These are phyloP conservation scores for Phytopythium litorale DNA, from an alignment of 352 stramenopile species.

Conservation along the genomic window DNA sequence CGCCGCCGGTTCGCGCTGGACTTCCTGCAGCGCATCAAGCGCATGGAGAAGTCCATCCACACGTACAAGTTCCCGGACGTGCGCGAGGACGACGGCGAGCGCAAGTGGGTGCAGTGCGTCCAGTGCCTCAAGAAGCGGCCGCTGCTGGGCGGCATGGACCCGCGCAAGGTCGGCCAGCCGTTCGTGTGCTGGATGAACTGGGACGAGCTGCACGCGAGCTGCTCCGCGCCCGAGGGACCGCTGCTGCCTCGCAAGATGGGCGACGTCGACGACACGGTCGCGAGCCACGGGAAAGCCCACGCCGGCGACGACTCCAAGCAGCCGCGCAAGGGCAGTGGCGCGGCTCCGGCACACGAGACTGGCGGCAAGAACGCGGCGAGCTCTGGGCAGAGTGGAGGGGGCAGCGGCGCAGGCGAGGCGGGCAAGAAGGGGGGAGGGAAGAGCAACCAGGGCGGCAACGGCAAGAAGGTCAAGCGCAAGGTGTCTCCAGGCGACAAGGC, in stretches of 20 bases:
- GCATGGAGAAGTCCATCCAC: constrained; percentile 66
- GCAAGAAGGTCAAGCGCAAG: constrained; percentile 8
- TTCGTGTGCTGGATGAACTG: constrained; percentile 87
- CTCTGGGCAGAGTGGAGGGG: not conserved
- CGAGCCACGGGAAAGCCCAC: not conserved
- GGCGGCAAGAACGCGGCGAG: not conserved
- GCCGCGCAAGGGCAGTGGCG: not conserved
- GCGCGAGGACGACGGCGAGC: constrained; percentile 59
- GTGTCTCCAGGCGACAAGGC: not conserved
- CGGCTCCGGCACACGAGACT: not conserved
- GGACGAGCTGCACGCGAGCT: constrained; percentile 75
- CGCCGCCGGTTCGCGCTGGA: constrained; percentile 65
- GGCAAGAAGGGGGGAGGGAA: not conserved
- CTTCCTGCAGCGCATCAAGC: constrained; percentile 65
- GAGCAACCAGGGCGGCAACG: not conserved
- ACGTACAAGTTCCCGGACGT: constrained; percentile 62
- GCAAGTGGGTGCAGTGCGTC: constrained; percentile 65
- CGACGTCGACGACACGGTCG: not conserved
- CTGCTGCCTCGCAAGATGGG: constrained; percentile 15
- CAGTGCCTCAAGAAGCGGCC: constrained; percentile 73
- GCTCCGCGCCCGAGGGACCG: constrained; percentile 61
- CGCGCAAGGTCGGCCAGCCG: constrained; percentile 57
- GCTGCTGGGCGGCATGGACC: constrained; percentile 74
- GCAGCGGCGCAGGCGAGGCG: not conserved
- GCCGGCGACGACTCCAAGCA: not conserved